Conservation (phyloP, 257 asterid species). For the Rauvolfia tetraphylla region DNA sequence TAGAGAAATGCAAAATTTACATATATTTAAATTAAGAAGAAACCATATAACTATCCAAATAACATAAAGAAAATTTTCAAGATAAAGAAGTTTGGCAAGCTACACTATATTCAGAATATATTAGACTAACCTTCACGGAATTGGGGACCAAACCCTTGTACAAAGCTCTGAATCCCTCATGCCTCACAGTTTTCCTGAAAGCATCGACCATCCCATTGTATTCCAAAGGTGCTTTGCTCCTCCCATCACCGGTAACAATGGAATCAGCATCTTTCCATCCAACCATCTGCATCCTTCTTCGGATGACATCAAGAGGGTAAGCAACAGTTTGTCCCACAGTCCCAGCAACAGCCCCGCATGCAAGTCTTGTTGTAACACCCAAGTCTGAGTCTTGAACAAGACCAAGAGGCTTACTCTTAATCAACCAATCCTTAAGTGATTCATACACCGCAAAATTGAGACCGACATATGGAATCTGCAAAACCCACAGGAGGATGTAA, state of each 20-base stretch:
- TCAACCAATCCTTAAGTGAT: slow-evolving; percentile 85
- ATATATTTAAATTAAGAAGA: not conserved
- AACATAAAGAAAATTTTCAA: not conserved
- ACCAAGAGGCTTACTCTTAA: slow-evolving; percentile 59
- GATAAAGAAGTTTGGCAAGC: not conserved
- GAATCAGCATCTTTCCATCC: slow-evolving; percentile 95
- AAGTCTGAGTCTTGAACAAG: slow-evolving; percentile 76
- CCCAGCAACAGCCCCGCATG: slow-evolving; percentile 96
- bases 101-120: not conserved
- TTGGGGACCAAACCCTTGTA: slow-evolving; percentile 98
- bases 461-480: slow-evolving; percentile 96
- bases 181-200: slow-evolving; percentile 85
- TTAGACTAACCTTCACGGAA: slow-evolving; percentile 82
- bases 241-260: slow-evolving; percentile 75
- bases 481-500: not conserved
- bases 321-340: slow-evolving; percentile 98
- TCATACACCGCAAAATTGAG: slow-evolving; percentile 96
- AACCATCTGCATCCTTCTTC: slow-evolving; percentile 99
- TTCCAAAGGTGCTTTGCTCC: slow-evolving; percentile 58
- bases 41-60: not conserved
- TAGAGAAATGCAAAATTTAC: not conserved
- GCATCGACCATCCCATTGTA: slow-evolving; percentile 94
- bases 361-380: slow-evolving; percentile 82
- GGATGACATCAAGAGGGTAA: slow-evolving; percentile 93
- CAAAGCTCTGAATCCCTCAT: slow-evolving; percentile 84